Conservation (phyloP, 139 green algal genomes). For the Chlorella sp. region DNA sequence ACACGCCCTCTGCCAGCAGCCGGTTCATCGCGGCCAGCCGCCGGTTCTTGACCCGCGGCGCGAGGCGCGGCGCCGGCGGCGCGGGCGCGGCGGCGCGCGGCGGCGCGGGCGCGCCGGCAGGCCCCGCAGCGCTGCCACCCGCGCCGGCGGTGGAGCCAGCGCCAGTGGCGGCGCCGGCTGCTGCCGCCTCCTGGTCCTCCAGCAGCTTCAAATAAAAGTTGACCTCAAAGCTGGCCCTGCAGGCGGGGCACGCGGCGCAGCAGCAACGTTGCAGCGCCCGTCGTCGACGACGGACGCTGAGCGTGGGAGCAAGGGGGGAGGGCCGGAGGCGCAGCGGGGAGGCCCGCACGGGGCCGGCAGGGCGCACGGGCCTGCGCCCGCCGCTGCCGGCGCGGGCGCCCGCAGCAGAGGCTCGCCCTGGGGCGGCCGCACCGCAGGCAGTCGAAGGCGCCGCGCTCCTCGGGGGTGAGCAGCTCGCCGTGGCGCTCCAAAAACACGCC, state of each 20-base stretch:
- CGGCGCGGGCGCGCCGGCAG: no score
- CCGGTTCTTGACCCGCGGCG: no score
- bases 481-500: constrained; percentile 59
- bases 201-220: constrained; percentile 47
- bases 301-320: not conserved
- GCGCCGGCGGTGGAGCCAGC: no score
- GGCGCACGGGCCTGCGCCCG: not conserved
- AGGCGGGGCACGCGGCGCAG: not conserved
- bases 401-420: no score
- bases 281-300: not conserved
- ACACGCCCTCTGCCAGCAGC: constrained; percentile 31
- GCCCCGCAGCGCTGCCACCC: no score
- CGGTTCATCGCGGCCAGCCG: constrained; percentile 68
- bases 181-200: constrained; percentile 29
- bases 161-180: no score
- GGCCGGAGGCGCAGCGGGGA: not conserved
- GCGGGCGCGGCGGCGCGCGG: no score
- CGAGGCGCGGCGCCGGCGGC: no score
- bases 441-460: constrained; percentile 50
- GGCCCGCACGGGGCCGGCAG: not conserved
- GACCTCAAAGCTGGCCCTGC: constrained; percentile 16
- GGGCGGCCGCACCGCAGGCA: constrained; percentile 30
- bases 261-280: not conserved
- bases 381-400: not conserved
- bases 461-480: constrained; percentile 16